These are phyloP conservation scores for Casuarina glauca DNA, from an alignment of 306 rosid genomes.

Conservation along the genomic window DNA sequence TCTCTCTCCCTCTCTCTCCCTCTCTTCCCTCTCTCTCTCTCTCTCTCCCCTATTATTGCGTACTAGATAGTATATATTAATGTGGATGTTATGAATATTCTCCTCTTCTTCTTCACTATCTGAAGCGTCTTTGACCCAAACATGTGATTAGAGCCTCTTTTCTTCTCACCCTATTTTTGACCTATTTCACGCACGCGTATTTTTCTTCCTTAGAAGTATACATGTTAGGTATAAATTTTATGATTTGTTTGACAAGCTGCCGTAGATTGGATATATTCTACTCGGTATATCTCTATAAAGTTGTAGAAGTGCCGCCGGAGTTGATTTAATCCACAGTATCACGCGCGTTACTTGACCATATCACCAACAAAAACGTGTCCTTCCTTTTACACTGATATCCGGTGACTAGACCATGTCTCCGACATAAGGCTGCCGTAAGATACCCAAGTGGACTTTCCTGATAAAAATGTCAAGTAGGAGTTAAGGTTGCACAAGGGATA, in stretches of 20 bases:
- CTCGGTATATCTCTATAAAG: background rate
- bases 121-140: constrained; percentile 81
- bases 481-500: background rate
- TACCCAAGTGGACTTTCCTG: background rate
- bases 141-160: constrained; percentile 30
- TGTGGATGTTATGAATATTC: constrained; percentile 15
- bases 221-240: constrained; percentile 51
- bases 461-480: background rate
- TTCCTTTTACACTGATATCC: constrained; percentile 26
- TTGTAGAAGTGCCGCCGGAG: constrained; percentile 31
- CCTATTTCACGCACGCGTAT: constrained; percentile 54
- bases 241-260: constrained; percentile 20
- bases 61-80: background rate
- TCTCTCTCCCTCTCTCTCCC: no score
- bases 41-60: constrained; percentile 11
- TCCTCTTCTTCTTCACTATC: constrained; percentile 23
- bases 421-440: background rate
- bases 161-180: constrained; percentile 52
- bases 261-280: background rate
- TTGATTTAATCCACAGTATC: constrained; percentile 47
- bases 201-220: constrained; percentile 38
- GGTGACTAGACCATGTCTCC: background rate
- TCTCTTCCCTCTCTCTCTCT: background rate
- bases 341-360: background rate
- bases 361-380: background rate